Base-by-base conservation (phyloP, 306 rosid genomes). In the Pterocarpus santalinus region DNA sequence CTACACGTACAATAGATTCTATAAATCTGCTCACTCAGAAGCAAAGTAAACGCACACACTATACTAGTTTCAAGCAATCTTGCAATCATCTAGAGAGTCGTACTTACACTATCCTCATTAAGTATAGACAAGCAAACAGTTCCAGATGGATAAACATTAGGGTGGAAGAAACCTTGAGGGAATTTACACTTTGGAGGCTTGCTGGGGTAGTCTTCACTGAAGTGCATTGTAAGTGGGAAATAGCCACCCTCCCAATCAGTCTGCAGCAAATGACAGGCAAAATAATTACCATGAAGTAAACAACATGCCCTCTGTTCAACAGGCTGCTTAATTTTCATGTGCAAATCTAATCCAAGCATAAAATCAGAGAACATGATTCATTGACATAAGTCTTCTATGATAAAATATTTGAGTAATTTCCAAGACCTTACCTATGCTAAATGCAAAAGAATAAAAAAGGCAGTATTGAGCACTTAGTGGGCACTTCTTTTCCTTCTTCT, bases 191-290 rank as follows among this genome's bases (percentile, higher is more conserved):
- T 93, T 3, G 99, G 99, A 63, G 99, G 98, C 82, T 93, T 95
- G 89, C 98, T 95, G 52, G 99, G 99, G 87, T 95, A 95, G 85
- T 95, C 99, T 85, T 95, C 99, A 87, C 97, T 95, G 91, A 95
- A 95, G 86, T 95, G 88, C 74, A 95, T 89, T 17, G 97, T 91
- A 44, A 95, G 88, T 51, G 99, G 99, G 79, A 85, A 95, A 81
- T 60, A 92, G 5, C 99, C 99, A 62, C 97, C 98, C 77, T 95
- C 99, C 99, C 99, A 95, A 80, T 95, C 99, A 61, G 98, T 95
- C 99, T 95, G 93, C 91, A 88, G 57, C 22, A 87, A 35, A 44
- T 65, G 64, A 66, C 8, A 6, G 4, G 9, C 4, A 69, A 30
- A 85, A 60, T 34, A 86, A 62, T 65, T 72, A 43, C 28, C 10